These are phyloP conservation scores for Vinca minor DNA, from an alignment of 257 asterid genomes.

Conservation along the genomic window DNA sequence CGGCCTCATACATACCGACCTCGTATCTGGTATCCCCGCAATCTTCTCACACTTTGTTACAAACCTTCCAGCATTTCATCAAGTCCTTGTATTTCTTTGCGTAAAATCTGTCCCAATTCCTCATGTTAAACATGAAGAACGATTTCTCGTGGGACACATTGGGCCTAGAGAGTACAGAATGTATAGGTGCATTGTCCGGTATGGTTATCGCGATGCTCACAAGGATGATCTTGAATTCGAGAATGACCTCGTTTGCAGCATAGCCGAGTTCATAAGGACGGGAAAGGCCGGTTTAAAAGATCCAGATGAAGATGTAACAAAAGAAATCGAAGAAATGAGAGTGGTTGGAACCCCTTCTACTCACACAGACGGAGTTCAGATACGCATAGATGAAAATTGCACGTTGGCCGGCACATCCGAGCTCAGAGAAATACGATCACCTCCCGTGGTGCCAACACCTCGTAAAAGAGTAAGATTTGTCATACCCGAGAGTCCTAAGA, in stretches of 20 bases:
- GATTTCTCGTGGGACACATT: conserved; percentile 71
- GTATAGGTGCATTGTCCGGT: conserved; percentile 75
- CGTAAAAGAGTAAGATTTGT: conserved; percentile 71
- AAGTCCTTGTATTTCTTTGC: conserved; percentile 73
- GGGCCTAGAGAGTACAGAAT: conserved; percentile 73
- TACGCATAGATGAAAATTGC: conserved; percentile 28
- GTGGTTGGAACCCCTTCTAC: conserved; percentile 79
- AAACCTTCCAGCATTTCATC: conserved; percentile 91
- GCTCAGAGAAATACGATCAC: conserved; percentile 36
- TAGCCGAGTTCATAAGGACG: conserved; percentile 67
- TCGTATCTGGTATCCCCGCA: conserved; percentile 84
- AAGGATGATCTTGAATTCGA: conserved; percentile 71
- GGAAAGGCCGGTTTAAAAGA: conserved; percentile 25
- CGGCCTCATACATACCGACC: conserved; percentile 87
- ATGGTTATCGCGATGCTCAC: conserved; percentile 80
- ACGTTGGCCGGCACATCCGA: conserved; percentile 41
- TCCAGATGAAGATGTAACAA: conserved; percentile 13
- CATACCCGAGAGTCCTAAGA: conserved; percentile 55
- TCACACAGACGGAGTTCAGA: conserved; percentile 35
- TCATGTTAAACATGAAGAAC: conserved; percentile 66
- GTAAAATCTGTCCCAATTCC: conserved; percentile 85
- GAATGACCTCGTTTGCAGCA: conserved; percentile 70
- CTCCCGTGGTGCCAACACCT: conserved; percentile 14
- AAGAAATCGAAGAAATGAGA: conserved; percentile 39
- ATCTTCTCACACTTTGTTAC: conserved; percentile 90